Evolutionary conservation across 768 basidiomycete species (phyloP).

Genomic region (Chalciporus sphaerocephalus): DNA sequence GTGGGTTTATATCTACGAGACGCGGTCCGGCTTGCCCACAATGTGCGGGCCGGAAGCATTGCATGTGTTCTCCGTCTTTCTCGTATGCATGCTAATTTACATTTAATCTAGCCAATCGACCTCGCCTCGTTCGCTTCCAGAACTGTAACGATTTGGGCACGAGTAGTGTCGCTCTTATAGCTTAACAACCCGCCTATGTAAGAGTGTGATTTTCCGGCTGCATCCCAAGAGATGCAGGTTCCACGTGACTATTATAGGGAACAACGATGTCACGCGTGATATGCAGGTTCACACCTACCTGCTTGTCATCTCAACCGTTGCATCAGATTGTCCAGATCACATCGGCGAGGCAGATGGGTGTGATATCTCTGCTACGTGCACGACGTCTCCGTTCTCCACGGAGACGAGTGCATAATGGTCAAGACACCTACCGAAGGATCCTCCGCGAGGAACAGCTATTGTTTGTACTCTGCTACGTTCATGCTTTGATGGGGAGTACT

Average conservation of each 20-base stretch:
- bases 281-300: slow-evolving; percentile 9
- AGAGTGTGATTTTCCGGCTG: not conserved
- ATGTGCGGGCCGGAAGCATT: too few relatives aligned
- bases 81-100: not conserved
- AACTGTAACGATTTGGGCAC: slow-evolving; percentile 3
- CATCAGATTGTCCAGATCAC: slow-evolving; percentile 10
- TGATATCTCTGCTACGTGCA: slow-evolving; percentile 28
- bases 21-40: too few relatives aligned
- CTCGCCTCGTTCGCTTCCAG: slow-evolving; percentile 8
- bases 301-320: not conserved
- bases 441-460: slow-evolving; percentile 10
- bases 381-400: slow-evolving; percentile 33
- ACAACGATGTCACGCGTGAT: slow-evolving; percentile 7
- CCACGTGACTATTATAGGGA: slow-evolving; percentile 8
- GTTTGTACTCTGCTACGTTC: slow-evolving; percentile 8
- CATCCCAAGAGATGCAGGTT: slow-evolving; percentile 4
- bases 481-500: not conserved
- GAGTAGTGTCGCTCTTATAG: slow-evolving; percentile 17
- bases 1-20: too few relatives aligned
- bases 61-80: not conserved
- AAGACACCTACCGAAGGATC: slow-evolving; percentile 29
- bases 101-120: not conserved
- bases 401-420: slow-evolving; percentile 32
- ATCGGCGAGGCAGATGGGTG: slow-evolving; percentile 10
- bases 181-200: slow-evolving; percentile 10